Base-by-base conservation (phyloP, 2,329 filamentous ascomycete species). In the Claviceps monticola region DNA sequence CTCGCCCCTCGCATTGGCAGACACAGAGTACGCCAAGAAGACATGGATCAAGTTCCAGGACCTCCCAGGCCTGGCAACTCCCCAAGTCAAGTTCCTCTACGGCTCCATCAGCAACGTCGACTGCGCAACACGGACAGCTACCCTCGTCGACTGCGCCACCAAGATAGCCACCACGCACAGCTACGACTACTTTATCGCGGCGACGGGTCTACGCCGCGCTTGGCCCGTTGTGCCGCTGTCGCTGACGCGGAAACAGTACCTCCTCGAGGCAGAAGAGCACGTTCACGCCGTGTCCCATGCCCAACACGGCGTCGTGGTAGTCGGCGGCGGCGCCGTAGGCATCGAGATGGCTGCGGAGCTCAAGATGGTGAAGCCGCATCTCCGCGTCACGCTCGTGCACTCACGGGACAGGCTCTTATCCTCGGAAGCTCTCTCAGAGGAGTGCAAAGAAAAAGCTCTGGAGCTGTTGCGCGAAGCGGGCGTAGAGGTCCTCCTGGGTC, bases 291-390 rank as follows among this genome's bases (percentile, higher is more conserved):
- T 82, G 2, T 64, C 71, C 39, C 69, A 70, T 34, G 78, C 79
- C 1, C 67, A 64, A 4, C 70, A 79, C 19, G 80, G 78, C 0
- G 77, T 89, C 1, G 76, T 86, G 0, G 74, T 91, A 21, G 80
- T 91, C n/a, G 86, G 86, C 17, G 86, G 86, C 56, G 68, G 84
- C 48, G 87, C 86, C 6, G 86, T 90, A 1, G 87, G 87, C 8
- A 82, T 90, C 51, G 86, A 91, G 64, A 88, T 91, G 75, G 85
- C 87, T 0, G 80, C 84, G 1, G 86, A 93, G 68, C 71, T 90
- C 51, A 90, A 89, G 66, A 64, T 78, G 46, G 70, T 81, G 23
- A 74, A 83, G 55, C 85, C 87, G 0, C 60, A 75, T 11, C 69
- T 80, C 51, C 75, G 76, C 42, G 82, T 91, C n/a, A 86, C 80